Evolutionary conservation across 148 eudicot genomes (phyloP), one percentile per base, ranked within the genome.

Genomic region (Silene uniflora): DNA sequence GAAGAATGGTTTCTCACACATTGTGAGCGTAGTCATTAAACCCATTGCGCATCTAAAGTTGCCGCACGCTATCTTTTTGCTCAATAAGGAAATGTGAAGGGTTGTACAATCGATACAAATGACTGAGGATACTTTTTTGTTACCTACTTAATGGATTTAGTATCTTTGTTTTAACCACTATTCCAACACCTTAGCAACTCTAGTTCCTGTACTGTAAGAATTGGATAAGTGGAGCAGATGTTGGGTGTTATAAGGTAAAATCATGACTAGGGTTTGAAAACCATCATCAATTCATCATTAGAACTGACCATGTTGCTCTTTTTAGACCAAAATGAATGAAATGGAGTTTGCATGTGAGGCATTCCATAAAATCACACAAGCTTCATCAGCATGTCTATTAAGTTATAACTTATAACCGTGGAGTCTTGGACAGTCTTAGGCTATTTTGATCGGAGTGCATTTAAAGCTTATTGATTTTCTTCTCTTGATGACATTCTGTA

Each of bases 401-500:
- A 39, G 55, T 67, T 42, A 39, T 60, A 24, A 74, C 17, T 67
- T 42, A 39, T 60, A 24, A 74, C 17, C 23, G 63, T 62, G 6
- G 12, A 23, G 44, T 56, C 61, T 22, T 16, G 64, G 56, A 42
- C 42, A 58, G 47, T 21, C 75, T 39, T 74, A 65, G 61, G 47
- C 42, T 29, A 44, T 44, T 23, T 55, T 14, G 18, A 39, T 46
- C 18, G 13, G 23, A 24, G 21, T 42, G 49, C 71, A 22, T 78
- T 72, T 62, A 46, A 32, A 76, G 56, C 62, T 70, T 66, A 58
- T 90, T 87, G 71, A 87, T 84, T 56, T 80, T 81, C 65, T 79
- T 67, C 82, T 74, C 78, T 74, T 84, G 75, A 77, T 72, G 72
- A 83, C 68, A 81, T 83, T 82, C 79, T 90, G 97, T 88, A 94